Evolutionary conservation across 2,329 filamentous ascomycete species (phyloP), one percentile per base, ranked within the genome.

Genomic region (Leptographium radiaticola): DNA sequence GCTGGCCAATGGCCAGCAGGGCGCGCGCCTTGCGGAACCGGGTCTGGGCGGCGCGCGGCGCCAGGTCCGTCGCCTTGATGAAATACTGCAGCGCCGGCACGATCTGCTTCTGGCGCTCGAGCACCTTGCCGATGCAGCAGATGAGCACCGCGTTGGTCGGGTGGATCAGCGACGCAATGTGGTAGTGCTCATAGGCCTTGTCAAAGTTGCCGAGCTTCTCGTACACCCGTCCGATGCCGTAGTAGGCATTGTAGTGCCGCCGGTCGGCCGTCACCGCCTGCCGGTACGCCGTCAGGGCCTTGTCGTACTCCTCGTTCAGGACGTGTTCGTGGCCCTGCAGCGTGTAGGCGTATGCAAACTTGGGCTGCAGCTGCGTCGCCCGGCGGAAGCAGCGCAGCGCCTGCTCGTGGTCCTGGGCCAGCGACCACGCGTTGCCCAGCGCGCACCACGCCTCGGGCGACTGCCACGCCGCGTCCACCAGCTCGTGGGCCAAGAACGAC

Each of bases 221-320:
- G 63, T 91, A 93, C 1, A 95, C 89, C 56, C 79, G 76, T 34
- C 81, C 83, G 54, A 86, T 82, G 60, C 93, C 93, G 66, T 97
- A 98, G 80, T 94, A 97, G n/a, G 91, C 93, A 65, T 96, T 95
- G 72, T 97, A 98, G 66, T 96, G 91, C 20, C 91, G 83, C 53
- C 80, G 82, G 63, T 98, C 90, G 0, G 88, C 89, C 46, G 84
- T 80, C 60, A 98, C 87, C 2, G 89, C 90, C 52, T 84, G 81
- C 38, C 94, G 82, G 67, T 96, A 98, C 2, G 89, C 85, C 42
- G 84, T 81, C 46, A 95, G 78, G 0, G 93, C 93, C 66, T 95
- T 95, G 65, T 97, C 91, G 64, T 93, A 96, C 67, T 98, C 94
- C 68, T 98, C 94, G 60, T 96, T 97, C 39, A 87, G 81, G 46